Conservation (phyloP, 2,329 filamentous ascomycete species). For the Atkinsonella texensis region DNA sequence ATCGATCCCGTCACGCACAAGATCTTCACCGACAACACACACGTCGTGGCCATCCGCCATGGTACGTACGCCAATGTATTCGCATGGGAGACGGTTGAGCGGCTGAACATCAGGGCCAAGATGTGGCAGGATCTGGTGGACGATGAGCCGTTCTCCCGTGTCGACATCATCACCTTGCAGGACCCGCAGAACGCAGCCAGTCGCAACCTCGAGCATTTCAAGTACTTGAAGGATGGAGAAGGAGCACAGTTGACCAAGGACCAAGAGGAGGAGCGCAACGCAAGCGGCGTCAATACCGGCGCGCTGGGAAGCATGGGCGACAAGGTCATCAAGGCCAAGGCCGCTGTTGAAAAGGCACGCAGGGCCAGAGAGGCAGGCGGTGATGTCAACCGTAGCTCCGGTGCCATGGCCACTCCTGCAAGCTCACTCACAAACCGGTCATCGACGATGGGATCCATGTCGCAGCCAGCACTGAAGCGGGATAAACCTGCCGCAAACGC, state of each 20-base stretch:
- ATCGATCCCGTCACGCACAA: conserved; percentile 97
- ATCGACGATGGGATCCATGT: conserved; percentile 7
- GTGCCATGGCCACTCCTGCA: conserved; percentile 27
- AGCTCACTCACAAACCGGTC: conserved; percentile 9
- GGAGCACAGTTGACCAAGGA: conserved; percentile 55
- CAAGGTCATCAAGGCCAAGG: conserved; percentile 84
- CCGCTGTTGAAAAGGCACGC: conserved; percentile 83
- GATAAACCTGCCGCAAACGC: conserved; percentile 67
- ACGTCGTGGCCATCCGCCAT: conserved; percentile 77
- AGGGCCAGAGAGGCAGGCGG: conserved; percentile 53
- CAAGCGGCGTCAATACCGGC: conserved; percentile 62
- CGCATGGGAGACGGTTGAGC: conserved; percentile 87
- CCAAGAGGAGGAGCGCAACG: conserved; percentile 54
- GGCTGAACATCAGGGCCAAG: conserved; percentile 93
- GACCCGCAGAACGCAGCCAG: conserved; percentile 84
- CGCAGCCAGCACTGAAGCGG: conserved; percentile 34
- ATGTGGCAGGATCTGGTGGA: conserved; percentile 87
- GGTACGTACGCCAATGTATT: conserved; percentile 88
- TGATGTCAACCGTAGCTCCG: conserved; percentile 42
- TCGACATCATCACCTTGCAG: conserved; percentile 91
- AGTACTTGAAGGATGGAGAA: conserved; percentile 74
- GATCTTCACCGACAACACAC: conserved; percentile 94
- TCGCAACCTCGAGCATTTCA: conserved; percentile 76
- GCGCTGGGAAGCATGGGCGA: conserved; percentile 66
- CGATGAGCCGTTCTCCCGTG: conserved; percentile 74